Conservation (phyloP, 768 basidiomycete genomes). For the Exsudoporus frostii region DNA sequence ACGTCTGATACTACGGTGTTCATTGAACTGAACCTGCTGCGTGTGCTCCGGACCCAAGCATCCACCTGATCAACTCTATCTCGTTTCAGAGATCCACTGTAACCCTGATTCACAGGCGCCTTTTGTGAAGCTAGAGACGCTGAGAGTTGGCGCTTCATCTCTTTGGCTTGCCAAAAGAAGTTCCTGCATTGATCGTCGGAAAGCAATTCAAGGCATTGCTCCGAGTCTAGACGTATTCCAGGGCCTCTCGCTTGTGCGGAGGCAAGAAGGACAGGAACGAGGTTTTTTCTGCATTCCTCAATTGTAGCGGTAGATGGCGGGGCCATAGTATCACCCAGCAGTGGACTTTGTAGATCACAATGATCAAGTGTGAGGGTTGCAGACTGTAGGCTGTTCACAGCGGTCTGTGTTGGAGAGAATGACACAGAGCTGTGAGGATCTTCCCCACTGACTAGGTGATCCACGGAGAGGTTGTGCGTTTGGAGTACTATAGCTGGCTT, state of each 20-base stretch:
- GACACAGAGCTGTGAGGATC: not conserved
- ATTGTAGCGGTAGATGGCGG: constrained; percentile 12
- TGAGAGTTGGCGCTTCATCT: constrained; percentile 25
- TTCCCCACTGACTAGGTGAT: constrained; percentile 3
- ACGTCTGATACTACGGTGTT: constrained; percentile 11
- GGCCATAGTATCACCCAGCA: constrained; percentile 6
- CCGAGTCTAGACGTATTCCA: constrained; percentile 8
- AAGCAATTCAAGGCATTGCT: constrained; percentile 24
- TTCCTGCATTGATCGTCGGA: constrained; percentile 25
- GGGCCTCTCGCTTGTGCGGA: constrained; percentile 15
- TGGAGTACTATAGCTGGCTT: constrained; percentile 15
- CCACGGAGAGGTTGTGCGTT: constrained; percentile 8
- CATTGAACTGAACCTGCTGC: constrained; percentile 15
- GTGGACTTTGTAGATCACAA: not conserved
- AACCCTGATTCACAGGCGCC: not conserved
- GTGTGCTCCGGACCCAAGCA: constrained; percentile 12
- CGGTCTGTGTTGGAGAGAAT: constrained; percentile 12
- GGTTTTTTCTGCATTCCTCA: constrained; percentile 26
- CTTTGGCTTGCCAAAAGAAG: constrained; percentile 21
- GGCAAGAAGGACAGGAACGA: constrained; percentile 25
- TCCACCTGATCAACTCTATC: constrained; percentile 12
- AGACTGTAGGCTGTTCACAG: constrained; percentile 8
- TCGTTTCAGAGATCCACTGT: constrained; percentile 6
- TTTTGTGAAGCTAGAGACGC: constrained; percentile 7
- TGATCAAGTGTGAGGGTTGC: not conserved